Conservation (phyloP, 768 basidiomycete species). For the Collybia sp. region DNA sequence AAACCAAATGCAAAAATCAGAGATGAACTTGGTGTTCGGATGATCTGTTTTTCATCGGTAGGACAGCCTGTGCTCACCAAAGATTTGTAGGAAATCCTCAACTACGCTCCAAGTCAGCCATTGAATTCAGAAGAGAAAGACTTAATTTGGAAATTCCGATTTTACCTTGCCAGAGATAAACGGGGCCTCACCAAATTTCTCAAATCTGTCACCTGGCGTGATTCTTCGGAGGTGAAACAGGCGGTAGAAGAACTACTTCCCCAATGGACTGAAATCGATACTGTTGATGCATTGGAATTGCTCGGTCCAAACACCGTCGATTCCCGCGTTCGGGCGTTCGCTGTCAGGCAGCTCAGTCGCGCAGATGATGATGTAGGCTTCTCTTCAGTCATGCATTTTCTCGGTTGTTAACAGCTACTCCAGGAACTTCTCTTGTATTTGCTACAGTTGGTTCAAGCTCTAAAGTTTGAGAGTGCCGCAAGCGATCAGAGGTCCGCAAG, state of each 20-base stretch:
- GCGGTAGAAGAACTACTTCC: constrained; percentile 95
- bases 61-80: not conserved
- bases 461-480: constrained; percentile 89
- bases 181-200: constrained; percentile 96
- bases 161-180: constrained; percentile 90
- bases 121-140: constrained; percentile 93
- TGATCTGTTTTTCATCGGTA: not conserved
- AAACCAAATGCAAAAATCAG: constrained; percentile 96
- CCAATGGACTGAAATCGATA: constrained; percentile 96
- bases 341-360: constrained; percentile 83
- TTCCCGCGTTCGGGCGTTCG: constrained; percentile 90
- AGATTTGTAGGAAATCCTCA: constrained; percentile 69
- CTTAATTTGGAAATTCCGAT: constrained; percentile 98
- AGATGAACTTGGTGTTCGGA: constrained; percentile 82
- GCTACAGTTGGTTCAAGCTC: constrained; percentile 93
- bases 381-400: not conserved
- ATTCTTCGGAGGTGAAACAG: constrained; percentile 94
- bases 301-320: constrained; percentile 88
- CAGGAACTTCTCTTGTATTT: constrained; percentile 92
- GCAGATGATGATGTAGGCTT: constrained; percentile 89
- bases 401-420: constrained; percentile 3
- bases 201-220: constrained; percentile 96
- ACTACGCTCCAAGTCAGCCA: constrained; percentile 84
- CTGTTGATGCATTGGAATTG: constrained; percentile 93
- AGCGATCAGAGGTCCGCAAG: constrained; percentile 75